Evolutionary conservation across 2,329 filamentous ascomycete genomes (phyloP).

Genomic region (Emmonsiellopsis sp.): DNA sequence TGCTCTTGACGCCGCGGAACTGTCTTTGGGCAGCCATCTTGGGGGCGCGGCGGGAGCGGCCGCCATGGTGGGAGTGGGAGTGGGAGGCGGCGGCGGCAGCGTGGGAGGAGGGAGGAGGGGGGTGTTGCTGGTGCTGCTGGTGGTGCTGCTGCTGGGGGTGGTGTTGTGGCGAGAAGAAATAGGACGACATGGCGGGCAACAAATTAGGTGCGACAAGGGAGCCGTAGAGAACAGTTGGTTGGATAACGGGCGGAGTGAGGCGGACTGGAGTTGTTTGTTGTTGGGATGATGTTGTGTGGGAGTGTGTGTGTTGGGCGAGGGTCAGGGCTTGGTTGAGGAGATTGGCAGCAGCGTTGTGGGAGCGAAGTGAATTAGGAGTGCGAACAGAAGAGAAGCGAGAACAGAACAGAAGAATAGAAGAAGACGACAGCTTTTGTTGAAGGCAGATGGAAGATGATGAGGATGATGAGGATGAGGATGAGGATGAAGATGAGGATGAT

Average conservation of each 20-base stretch:
- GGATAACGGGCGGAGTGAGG: conserved; percentile 1
- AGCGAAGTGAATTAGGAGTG: conserved; percentile 16
- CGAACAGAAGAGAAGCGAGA: conserved; percentile 10
- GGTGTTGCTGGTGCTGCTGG: conserved; percentile 23
- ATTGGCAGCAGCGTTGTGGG: conserved; percentile 1
- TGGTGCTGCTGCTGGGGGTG: conserved; percentile 32
- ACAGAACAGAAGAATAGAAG: conserved; percentile 12
- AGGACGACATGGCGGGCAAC: conserved; percentile 34
- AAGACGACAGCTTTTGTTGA: conserved; percentile 2
- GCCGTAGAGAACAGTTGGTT: background rate
- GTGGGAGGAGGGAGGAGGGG: conserved; percentile 43
- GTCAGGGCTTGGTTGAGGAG: too few species aligned
- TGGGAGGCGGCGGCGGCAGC: conserved; percentile 30
- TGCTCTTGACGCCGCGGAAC: conserved; percentile 72
- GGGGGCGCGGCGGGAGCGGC: conserved; percentile 76
- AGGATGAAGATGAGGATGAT: conserved; percentile 14
- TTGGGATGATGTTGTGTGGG: too few species aligned
- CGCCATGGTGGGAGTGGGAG: conserved; percentile 69
- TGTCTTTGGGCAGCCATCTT: conserved; percentile 76
- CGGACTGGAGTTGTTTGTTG: too few species aligned
- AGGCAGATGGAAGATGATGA: conserved; percentile 6
- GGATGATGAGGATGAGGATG: conserved; percentile 12
- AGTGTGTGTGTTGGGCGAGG: too few species aligned
- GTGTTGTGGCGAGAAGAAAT: conserved; percentile 37
- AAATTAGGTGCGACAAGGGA: background rate